Evolutionary conservation across 2,329 filamentous ascomycete genomes (phyloP).

Genomic region (Dryadomyces quercivorus): DNA sequence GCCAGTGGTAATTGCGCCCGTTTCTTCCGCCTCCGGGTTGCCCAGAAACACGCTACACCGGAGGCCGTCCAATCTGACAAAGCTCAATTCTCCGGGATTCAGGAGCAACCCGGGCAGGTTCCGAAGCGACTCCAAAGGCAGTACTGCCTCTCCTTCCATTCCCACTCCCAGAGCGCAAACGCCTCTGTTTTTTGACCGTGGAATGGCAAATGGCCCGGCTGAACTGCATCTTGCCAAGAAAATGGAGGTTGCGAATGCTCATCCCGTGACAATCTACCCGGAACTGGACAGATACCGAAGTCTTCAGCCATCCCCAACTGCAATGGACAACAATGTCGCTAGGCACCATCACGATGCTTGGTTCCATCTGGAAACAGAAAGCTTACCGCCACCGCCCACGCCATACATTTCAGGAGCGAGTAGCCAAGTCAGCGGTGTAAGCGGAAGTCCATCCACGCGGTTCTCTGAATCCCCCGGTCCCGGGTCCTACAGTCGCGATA

Average conservation of each 20-base stretch:
- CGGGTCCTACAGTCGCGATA: conserved; percentile 61
- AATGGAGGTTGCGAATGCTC: conserved; percentile 26
- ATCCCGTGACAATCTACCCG: conserved; percentile 39
- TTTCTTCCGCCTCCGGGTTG: conserved; percentile 8
- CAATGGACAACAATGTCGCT: conserved; percentile 13
- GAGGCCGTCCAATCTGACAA: conserved; percentile 32
- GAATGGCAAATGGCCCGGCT: conserved; percentile 29
- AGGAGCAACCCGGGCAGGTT: conserved; percentile 21
- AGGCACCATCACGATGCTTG: conserved; percentile 32
- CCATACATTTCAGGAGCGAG: conserved; percentile 50
- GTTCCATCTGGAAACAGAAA: conserved; percentile 48
- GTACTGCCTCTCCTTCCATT: conserved; percentile 29
- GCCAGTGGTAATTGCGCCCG: not conserved
- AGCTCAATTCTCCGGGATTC: not conserved
- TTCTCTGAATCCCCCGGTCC: conserved; percentile 62
- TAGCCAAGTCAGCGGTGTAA: conserved; percentile 45
- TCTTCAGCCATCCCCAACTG: conserved; percentile 22
- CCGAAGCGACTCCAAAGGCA: conserved; percentile 23
- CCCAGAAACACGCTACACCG: conserved; percentile 30
- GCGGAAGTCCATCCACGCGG: conserved; percentile 60
- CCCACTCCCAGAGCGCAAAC: conserved; percentile 27
- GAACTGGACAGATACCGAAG: conserved; percentile 50
- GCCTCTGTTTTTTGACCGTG: conserved; percentile 28
- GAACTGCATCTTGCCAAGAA: conserved; percentile 29
- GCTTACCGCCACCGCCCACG: conserved; percentile 50